These are phyloP conservation scores for Dunaliella primolecta DNA, from an alignment of 139 green algal species.

Conservation along the genomic window DNA sequence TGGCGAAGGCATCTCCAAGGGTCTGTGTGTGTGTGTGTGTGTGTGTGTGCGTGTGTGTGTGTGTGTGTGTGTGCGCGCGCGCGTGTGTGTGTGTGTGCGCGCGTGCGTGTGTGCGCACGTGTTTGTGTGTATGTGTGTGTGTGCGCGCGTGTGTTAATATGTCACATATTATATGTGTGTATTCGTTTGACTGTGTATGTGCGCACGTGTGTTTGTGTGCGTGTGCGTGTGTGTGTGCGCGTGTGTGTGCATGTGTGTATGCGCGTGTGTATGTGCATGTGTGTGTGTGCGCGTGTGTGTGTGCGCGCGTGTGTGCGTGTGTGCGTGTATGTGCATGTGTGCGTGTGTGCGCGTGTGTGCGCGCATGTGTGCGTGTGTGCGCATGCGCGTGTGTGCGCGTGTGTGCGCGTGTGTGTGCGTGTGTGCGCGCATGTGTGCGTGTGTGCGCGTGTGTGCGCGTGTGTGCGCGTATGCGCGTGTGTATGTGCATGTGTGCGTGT, in stretches of 20 bases:
- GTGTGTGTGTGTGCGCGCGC: background rate
- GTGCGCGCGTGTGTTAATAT: background rate
- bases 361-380: background rate
- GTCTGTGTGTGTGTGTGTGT: constrained; percentile 7
- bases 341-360: background rate
- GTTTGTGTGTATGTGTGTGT: background rate
- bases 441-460: background rate
- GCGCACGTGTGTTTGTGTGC: background rate
- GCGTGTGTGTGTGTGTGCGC: background rate
- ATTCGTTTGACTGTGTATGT: background rate
- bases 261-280: background rate
- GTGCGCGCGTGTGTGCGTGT: background rate
- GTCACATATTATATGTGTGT: too few species aligned
- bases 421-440: background rate
- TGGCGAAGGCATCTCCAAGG: background rate
- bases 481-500: background rate
- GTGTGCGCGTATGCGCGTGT: too few species aligned
- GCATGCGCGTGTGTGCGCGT: background rate
- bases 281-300: background rate
- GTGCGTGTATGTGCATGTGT: background rate
- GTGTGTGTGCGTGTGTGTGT: constrained; percentile 6
- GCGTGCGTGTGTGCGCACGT: too few species aligned
- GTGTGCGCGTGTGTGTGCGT: background rate
- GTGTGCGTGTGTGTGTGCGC: background rate
- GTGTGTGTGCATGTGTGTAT: background rate